Evolutionary conservation across 1,139 yeast genomes (phyloP), one percentile per base, ranked within the genome.

Genomic region (Blastobotrys buckinghamii): DNA sequence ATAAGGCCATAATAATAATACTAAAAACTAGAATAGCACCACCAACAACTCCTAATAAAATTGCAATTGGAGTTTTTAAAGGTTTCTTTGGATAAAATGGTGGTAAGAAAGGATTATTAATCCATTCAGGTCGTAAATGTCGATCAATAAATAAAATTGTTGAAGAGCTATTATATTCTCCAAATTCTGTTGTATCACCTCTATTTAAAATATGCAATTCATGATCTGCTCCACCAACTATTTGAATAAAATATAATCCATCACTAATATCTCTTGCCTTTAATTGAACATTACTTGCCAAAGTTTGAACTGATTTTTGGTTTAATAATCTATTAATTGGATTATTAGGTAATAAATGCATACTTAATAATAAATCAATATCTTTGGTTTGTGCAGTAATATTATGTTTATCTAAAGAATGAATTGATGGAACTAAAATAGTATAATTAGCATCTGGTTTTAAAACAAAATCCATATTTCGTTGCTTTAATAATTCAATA

Each of bases 111-210:
- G 55, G 52, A 6, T 43, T 49, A 24, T 50, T 42, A 15, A 86
- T 64, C 96, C 97, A 88, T 2, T 65, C 63, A 6, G 83, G 77
- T 10, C 78, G 70, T 15, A 82, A 68, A 5, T 92, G 90, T 47
- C 81, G 72, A 58, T 89, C 96, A 30, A 88, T 71, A 17, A 84
- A 67, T 51, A 87, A 78, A 1, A 89, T 79, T 51, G 96, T 87
- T 2, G 68, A 49, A 10, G 26, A 8, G 7, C 39, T 15, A 8
- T 36, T 39, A n/a, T 26, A 29, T 29, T 29, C 32, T 6, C 32
- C 32, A 27, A 36, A 36, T 13, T 44, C 42, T 8, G 79, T 71
- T 0, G 89, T 74, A 57, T 90, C 81, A 1, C 96, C 97, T 57
- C 77, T 79, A 27, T 78, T 74, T 20, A 84, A 54, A 8, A 89